Evolutionary conservation across 2,329 filamentous ascomycete species (phyloP).

Genomic region (Colletotrichum sp.): DNA sequence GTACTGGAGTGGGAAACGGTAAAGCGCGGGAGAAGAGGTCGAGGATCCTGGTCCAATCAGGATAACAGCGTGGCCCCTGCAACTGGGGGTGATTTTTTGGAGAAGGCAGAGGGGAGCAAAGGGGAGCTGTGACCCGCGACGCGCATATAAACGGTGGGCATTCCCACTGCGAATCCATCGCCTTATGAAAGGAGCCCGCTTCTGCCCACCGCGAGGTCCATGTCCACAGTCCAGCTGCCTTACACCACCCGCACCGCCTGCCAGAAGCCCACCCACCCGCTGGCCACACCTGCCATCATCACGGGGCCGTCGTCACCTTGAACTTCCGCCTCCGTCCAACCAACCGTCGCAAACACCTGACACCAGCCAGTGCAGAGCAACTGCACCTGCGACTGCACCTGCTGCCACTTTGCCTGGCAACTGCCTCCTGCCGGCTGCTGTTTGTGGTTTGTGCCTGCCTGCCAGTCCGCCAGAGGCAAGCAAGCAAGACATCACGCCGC

Average conservation of each 20-base stretch:
- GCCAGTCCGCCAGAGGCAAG: neutral
- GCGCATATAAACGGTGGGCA: constrained; percentile 55
- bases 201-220: neutral
- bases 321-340: neutral
- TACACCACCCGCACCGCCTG: neutral
- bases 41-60: constrained; percentile 9
- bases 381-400: neutral
- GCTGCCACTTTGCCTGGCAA: neutral
- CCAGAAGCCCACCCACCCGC: neutral
- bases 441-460: neutral
- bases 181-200: constrained; percentile 11
- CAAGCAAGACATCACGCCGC: neutral
- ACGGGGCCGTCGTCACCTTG: neutral
- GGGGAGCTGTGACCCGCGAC: constrained; percentile 29
- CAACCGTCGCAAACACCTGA: neutral
- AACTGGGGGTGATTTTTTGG: neutral
- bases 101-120: neutral
- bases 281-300: constrained; percentile 8
- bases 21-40: constrained; percentile 4
- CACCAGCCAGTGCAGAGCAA: neutral
- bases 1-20: constrained; percentile 4
- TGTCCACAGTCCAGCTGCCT: neutral
- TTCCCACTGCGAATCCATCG: constrained; percentile 40
- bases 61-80: constrained; percentile 9
- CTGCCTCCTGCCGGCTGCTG: neutral